Evolutionary conservation across 768 basidiomycete species (phyloP), one percentile per base, ranked within the genome.

Genomic region (Lyophyllum semitale): DNA sequence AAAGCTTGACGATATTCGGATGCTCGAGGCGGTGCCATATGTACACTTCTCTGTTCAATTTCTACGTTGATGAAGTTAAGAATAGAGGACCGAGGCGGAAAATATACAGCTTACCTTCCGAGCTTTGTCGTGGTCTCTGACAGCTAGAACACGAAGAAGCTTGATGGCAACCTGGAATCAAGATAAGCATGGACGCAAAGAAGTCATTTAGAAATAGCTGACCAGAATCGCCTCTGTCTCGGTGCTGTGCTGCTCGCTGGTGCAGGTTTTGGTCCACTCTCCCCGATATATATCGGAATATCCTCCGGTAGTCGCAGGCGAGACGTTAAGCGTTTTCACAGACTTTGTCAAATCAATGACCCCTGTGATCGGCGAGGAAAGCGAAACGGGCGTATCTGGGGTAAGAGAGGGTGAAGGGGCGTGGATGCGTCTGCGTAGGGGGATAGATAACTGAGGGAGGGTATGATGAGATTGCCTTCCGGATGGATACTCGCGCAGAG

Each of bases 281-380:
- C 79, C 80, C 45, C 71, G 71, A 68, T 78, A 78, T 29, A 81
- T 79, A 57, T 81, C 79, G 13, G 79, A 76, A 43, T 78, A 76
- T 1, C 77, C 76, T 0, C 80, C 80, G 48, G 75, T 75, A 27
- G 70, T 77, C n/a, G 78, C 72, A 1, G 78, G 73, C 11, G 62
- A 64, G 8, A 51, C 48, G 1, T 66, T 63, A 0, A 60, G 60
- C 0, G 68, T 72, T 42, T 57, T 65, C 1, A 74, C 54, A 27
- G 54, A 44, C 17, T 53, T 59, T 2, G 71, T 73, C 33, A 74
- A 57, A 51, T 74, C 73, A 8, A 73, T 69, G 8, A 74, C 71
- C 0, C 69, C 66, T 6, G 67, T 63, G 9, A 69, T 66, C 8
- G 72, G 70, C 1, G 73, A 72, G 48, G 52, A 59, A 7, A 63